Percentiles rank a stretch among this genome's conserved stretches.
phyloP scores from a whole-genome alignment of 768 basidiomycete species.

The Rhodosporidiobolus odoratus region DNA sequence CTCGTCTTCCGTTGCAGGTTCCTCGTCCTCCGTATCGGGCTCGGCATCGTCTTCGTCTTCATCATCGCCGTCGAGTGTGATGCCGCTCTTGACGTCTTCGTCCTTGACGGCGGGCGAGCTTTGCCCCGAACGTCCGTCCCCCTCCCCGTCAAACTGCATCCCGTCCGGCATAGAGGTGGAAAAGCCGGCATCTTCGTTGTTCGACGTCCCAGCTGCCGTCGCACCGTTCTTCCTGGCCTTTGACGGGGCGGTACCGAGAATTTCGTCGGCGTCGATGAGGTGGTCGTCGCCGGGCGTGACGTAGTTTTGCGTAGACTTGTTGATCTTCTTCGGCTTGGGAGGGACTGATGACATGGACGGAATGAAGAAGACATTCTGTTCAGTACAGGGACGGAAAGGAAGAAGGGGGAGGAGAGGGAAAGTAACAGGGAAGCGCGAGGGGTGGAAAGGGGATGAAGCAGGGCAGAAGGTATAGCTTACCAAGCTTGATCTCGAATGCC shows the following conservation, averaged over 20 bases:
- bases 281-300: constrained; percentile 12
- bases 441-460: too few relatives aligned
- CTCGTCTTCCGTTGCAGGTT: constrained; percentile 24
- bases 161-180: neutral
- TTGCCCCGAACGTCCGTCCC: neutral
- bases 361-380: neutral
- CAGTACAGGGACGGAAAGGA: neutral
- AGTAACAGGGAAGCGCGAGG: too few relatives aligned
- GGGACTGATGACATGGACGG: constrained; percentile 40
- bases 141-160: neutral
- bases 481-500: constrained; percentile 71
- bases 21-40: constrained; percentile 8
- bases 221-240: neutral
- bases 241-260: constrained; percentile 9
- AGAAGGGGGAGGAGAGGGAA: neutral
- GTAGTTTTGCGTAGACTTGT: constrained; percentile 26
- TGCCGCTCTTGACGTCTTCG: constrained; percentile 39
- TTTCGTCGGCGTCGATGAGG: constrained; percentile 1
- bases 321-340: constrained; percentile 35
- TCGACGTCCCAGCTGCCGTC: neutral
- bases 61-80: constrained; percentile 51
- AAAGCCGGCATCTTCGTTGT: neutral
- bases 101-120: neutral
- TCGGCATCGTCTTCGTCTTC: constrained; percentile 47
- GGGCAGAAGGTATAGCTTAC: constrained; percentile 50